Conservation (phyloP, 108 stramenopile species). For the Skeletonema costatum region DNA sequence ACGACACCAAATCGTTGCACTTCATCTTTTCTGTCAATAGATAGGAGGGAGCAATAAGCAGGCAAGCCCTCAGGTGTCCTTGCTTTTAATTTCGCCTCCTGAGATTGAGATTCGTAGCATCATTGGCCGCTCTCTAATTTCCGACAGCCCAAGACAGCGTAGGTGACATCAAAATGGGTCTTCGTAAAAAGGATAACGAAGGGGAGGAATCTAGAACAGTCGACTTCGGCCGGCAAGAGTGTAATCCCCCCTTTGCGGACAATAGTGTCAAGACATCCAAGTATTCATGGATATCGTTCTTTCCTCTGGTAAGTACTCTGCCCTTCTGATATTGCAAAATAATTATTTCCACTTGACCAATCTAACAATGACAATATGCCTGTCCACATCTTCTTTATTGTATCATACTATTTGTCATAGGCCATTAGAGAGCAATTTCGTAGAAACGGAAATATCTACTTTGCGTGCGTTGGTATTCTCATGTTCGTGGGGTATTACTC, state of each 20-base stretch:
- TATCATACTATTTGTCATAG: slow-evolving; percentile 23
- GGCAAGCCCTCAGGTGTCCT: too few relatives aligned
- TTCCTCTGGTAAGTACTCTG: slow-evolving; percentile 73
- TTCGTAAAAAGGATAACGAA: not conserved
- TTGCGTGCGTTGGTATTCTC: slow-evolving; percentile 89
- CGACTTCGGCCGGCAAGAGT: slow-evolving; percentile 39
- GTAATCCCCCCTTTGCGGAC: slow-evolving; percentile 42
- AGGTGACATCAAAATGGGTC: not conserved
- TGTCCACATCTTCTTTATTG: not conserved
- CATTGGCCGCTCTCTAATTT: not conserved
- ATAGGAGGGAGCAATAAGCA: too few relatives aligned
- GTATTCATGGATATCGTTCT: slow-evolving; percentile 69
- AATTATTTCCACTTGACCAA: not conserved
- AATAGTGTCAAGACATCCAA: slow-evolving; percentile 59
- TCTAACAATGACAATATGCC: not conserved
- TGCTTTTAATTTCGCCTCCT: not conserved
- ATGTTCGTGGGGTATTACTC: slow-evolving; percentile 94
- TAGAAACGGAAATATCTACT: slow-evolving; percentile 95
- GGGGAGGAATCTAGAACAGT: slow-evolving; percentile 33
- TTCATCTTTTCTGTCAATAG: too few relatives aligned
- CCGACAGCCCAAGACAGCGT: too few relatives aligned
- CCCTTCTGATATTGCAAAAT: not conserved
- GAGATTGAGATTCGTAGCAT: not conserved
- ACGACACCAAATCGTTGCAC: too few relatives aligned
- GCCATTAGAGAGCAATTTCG: slow-evolving; percentile 84